Evolutionary conservation across 768 basidiomycete species (phyloP).

Genomic region (Strobilomyces confusus): DNA sequence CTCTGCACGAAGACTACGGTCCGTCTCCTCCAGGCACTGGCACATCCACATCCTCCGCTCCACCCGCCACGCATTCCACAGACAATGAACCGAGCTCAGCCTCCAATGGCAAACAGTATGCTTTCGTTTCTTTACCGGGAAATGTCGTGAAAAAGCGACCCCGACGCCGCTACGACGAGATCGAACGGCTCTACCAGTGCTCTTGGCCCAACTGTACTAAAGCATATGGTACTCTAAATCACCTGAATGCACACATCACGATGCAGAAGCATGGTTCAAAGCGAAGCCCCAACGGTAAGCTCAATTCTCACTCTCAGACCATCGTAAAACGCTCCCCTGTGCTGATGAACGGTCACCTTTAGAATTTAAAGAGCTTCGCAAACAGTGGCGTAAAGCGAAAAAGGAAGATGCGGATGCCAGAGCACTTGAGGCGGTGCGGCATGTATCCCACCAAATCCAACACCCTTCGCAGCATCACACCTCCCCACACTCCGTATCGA

Average conservation of each 20-base stretch:
- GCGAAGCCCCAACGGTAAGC: constrained; percentile 83
- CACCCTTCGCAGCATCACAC: constrained; percentile 17
- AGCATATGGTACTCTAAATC: constrained; percentile 92
- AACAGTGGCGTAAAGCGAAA: constrained; percentile 93
- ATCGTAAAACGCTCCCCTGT: not conserved
- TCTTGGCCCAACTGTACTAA: constrained; percentile 76
- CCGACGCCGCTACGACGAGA: constrained; percentile 88
- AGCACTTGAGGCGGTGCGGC: constrained; percentile 14
- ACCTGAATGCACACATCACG: constrained; percentile 96
- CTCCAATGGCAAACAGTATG: constrained; percentile 66
- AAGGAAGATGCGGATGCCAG: constrained; percentile 55
- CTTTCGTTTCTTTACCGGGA: constrained; percentile 77
- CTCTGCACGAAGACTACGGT: constrained; percentile 49
- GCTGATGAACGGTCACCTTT: constrained; percentile 9
- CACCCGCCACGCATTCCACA: constrained; percentile 28
- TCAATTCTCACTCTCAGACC: not conserved
- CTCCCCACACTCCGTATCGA: constrained; percentile 26
- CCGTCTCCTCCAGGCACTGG: constrained; percentile 61
- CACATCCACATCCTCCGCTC: constrained; percentile 52
- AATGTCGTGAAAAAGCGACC: constrained; percentile 81
- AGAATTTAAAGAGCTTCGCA: constrained; percentile 99
- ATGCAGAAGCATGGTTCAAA: constrained; percentile 96
- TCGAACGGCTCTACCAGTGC: constrained; percentile 89
- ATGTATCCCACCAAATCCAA: constrained; percentile 17
- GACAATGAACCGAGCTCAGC: constrained; percentile 27